Percentiles rank a stretch among this genome's conserved stretches.
phyloP scores from a whole-genome alignment of 306 rosid genomes.

The Lablab purpureus region DNA sequence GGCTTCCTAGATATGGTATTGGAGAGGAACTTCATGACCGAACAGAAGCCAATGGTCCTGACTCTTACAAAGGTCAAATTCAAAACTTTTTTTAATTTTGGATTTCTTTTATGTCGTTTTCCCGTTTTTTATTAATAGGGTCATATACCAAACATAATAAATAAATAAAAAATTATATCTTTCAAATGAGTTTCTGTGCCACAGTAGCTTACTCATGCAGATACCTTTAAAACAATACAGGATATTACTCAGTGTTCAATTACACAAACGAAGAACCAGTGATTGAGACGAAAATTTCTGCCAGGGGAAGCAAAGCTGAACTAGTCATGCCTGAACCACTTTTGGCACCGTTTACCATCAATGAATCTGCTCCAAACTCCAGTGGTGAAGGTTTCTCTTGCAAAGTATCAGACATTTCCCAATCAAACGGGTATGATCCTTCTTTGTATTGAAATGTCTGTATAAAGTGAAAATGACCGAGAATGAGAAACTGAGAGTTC shows the following conservation, averaged over 20 bases:
- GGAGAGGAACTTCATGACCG: not conserved
- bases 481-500: not conserved
- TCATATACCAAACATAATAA: not conserved
- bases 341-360: not conserved
- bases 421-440: slow-evolving; percentile 58
- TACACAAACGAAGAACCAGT: slow-evolving; percentile 43
- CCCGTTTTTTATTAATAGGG: not conserved
- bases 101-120: not conserved
- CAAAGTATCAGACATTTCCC: slow-evolving; percentile 39
- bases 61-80: slow-evolving; percentile 20
- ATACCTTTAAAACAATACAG: slow-evolving; percentile 44
- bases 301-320: not conserved
- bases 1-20: not conserved
- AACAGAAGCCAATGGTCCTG: not conserved
- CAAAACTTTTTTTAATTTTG: not conserved
- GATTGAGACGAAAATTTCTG: not conserved
- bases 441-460: not conserved
- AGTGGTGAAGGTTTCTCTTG: slow-evolving; percentile 42
- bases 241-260: slow-evolving; percentile 40
- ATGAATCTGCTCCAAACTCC: not conserved
- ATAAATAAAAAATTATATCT: too few species aligned
- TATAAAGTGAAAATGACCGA: not conserved
- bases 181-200: slow-evolving; percentile 16
- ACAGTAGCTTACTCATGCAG: slow-evolving; percentile 22
- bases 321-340: not conserved